A percentile compares a stretch with the other conserved stretches of the same genome.
Evolutionary conservation across 192 early-diverging fungal species (phyloP).

Genomic region (Entomortierella parvispora): DNA sequence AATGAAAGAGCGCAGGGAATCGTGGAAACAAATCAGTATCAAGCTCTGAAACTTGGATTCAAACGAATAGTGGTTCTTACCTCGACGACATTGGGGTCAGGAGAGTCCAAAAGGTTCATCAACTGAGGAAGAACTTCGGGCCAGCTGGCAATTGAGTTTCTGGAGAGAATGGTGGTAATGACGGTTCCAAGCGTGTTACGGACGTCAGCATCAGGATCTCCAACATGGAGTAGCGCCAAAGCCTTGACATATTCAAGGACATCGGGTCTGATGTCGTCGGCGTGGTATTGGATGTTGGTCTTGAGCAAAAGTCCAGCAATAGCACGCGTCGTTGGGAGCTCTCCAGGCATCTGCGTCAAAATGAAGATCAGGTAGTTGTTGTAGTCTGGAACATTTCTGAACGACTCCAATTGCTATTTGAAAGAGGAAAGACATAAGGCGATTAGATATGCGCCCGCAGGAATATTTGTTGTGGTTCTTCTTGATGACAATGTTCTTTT

Average conservation of each 20-base stretch:
- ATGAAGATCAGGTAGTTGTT: slow-evolving; percentile 92
- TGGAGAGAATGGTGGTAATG: slow-evolving; percentile 85
- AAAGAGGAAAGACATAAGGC: not conserved
- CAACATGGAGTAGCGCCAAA: slow-evolving; percentile 59
- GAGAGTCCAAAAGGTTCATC: slow-evolving; percentile 80
- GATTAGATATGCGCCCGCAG: slow-evolving; percentile 2
- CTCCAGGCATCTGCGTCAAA: slow-evolving; percentile 76
- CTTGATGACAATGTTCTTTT: no score
- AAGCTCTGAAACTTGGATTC: not conserved
- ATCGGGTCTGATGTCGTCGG: slow-evolving; percentile 59
- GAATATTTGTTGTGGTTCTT: not conserved
- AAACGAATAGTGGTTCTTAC: slow-evolving; percentile 53
- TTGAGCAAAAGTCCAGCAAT: slow-evolving; percentile 89
- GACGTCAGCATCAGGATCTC: slow-evolving; percentile 76
- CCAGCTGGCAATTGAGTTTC: slow-evolving; percentile 78
- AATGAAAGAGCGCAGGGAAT: not conserved
- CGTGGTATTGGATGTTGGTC: slow-evolving; percentile 74
- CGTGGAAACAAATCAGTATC: not conserved
- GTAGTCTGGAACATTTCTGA: slow-evolving; percentile 87
- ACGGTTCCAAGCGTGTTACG: slow-evolving; percentile 88
- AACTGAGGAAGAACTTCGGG: slow-evolving; percentile 85
- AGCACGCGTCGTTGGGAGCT: slow-evolving; percentile 73
- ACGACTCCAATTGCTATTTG: slow-evolving; percentile 75
- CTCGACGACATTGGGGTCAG: slow-evolving; percentile 79
- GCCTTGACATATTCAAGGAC: slow-evolving; percentile 78